Conservation (phyloP, 2,329 filamentous ascomycete genomes). For the Microsporum ferrugineum region DNA sequence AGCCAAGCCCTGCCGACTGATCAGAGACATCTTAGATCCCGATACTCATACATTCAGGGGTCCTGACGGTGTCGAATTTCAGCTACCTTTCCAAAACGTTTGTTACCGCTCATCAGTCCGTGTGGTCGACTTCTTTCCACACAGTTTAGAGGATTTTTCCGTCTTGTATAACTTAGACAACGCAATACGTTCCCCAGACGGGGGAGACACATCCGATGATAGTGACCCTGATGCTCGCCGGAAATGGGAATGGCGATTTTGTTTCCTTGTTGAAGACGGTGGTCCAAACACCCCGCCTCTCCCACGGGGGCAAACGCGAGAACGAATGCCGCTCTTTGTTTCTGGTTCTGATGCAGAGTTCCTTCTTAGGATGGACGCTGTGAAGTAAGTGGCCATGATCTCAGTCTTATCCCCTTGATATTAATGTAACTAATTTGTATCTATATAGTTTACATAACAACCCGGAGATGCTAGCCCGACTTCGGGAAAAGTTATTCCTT, state of each 20-base stretch:
- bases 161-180: conserved; percentile 39
- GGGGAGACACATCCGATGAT: conserved; percentile 20
- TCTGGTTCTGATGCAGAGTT: conserved; percentile 47
- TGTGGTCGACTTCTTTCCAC: conserved; percentile 72
- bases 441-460: conserved; percentile 47
- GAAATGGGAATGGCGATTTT: conserved; percentile 75
- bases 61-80: conserved; percentile 34
- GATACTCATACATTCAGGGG: conserved; percentile 37
- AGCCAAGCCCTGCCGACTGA: conserved; percentile 28
- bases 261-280: conserved; percentile 64
- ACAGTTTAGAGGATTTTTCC: conserved; percentile 59
- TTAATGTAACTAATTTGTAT: background rate
- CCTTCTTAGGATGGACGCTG: conserved; percentile 45
- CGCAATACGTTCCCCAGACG: conserved; percentile 37
- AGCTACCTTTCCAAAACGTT: conserved; percentile 60
- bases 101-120: conserved; percentile 60
- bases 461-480: conserved; percentile 34
- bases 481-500: conserved; percentile 61
- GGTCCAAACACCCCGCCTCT: conserved; percentile 22
- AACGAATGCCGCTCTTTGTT: conserved; percentile 57
- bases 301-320: conserved; percentile 24
- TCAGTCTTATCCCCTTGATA: background rate
- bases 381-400: conserved; percentile 35
- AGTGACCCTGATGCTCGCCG: conserved; percentile 13
- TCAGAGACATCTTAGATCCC: conserved; percentile 42